Evolutionary conservation across 345 rosid species (phyloP).

Genomic region (Raphanus raphanistrum): DNA sequence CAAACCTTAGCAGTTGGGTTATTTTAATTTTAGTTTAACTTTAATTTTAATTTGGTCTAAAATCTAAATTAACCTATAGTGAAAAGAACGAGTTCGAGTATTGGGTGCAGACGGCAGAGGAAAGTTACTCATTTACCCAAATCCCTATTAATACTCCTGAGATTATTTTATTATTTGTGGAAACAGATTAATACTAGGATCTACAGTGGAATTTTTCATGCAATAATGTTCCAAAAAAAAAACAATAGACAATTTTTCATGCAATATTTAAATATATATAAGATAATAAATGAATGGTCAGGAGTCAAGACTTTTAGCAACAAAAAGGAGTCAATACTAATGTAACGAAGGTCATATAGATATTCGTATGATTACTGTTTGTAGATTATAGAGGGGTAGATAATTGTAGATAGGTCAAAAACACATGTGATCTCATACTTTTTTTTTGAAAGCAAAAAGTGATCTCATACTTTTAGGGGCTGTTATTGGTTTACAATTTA

Average conservation of each 20-base stretch:
- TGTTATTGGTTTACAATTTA: too few species aligned
- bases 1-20: constrained; percentile 60
- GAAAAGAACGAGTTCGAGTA: constrained; percentile 4
- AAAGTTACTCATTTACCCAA: constrained; percentile 33
- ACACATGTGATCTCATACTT: constrained; percentile 18
- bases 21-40: background rate
- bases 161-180: background rate
- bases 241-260: background rate
- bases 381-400: background rate
- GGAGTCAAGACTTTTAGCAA: constrained; percentile 10
- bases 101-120: background rate
- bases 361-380: constrained; percentile 28
- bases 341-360: constrained; percentile 26
- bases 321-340: background rate
- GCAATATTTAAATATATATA: constrained; percentile 3
- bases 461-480: too few species aligned
- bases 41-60: background rate
- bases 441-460: too few species aligned
- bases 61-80: constrained; percentile 5
- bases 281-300: constrained; percentile 18
- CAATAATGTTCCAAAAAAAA: too few species aligned
- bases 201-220: too few species aligned
- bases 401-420: constrained; percentile 15
- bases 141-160: background rate
- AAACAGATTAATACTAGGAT: too few species aligned